Evolutionary conservation across 306 rosid species (phyloP).

Genomic region (Notholithocarpus densiflorus): DNA sequence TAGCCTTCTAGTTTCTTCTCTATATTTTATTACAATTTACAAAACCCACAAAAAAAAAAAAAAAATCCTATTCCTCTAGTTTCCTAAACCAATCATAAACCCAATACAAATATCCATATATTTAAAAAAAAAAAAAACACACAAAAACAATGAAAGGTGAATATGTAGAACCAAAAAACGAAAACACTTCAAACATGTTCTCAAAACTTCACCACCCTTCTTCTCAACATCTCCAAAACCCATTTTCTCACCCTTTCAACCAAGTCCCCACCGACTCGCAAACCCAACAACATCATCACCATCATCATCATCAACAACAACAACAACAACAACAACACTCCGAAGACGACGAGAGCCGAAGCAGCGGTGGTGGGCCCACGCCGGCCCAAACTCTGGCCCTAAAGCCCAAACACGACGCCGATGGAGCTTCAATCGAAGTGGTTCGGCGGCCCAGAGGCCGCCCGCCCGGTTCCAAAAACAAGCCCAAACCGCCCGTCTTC

Average conservation of each 20-base stretch:
- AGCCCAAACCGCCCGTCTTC: constrained; percentile 66
- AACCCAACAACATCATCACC: constrained; percentile 43
- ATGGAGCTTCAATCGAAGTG: constrained; percentile 76
- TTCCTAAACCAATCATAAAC: not conserved
- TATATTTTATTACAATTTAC: not conserved
- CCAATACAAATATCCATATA: not conserved
- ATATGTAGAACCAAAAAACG: constrained; percentile 44
- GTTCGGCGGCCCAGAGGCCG: constrained; percentile 79
- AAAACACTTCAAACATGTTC: constrained; percentile 45
- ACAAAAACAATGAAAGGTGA: constrained; percentile 53
- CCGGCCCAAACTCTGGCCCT: not conserved
- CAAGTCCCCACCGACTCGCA: constrained; percentile 20
- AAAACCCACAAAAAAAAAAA: constrained; percentile 9
- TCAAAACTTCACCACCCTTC: constrained; percentile 67
- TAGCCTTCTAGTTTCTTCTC: not conserved
- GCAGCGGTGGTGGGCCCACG: constrained; percentile 36
- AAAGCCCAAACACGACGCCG: constrained; percentile 32
- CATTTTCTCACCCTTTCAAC: constrained; percentile 38
- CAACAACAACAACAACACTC: constrained; percentile 51
- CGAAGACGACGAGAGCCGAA: constrained; percentile 51
- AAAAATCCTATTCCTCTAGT: not conserved
- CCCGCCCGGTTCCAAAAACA: constrained; percentile 91
- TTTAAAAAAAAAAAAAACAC: not conserved
- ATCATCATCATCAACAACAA: too few species aligned
- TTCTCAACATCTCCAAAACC: constrained; percentile 16